Base-by-base conservation (phyloP, 2,329 filamentous ascomycete genomes). In the Erysiphe neolycopersici region DNA sequence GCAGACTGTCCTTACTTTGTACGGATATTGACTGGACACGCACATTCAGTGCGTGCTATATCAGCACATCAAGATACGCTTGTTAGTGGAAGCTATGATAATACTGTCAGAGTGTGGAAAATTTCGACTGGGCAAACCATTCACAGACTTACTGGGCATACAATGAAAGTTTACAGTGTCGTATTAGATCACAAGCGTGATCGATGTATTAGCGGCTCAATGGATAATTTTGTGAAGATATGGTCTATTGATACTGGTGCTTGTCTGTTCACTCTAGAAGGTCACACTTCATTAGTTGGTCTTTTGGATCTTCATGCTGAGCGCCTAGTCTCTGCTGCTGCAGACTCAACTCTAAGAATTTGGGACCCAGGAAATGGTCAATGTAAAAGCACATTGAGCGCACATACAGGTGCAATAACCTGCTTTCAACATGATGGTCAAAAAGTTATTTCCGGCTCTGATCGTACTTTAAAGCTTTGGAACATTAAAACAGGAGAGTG, bases 401-500 rank as follows among this genome's bases (percentile, higher is more conserved):
- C 89, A 0, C 89, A 98, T 55, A 95, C 87, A 0, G 89, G 87
- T 32, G 89, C 89, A 18, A 98, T 98, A 50, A 98, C 89, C 4
- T 98, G 89, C 60, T 98, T 98, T 61, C 89, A 98, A 60, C 89
- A 98, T 53, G 89, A 98, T 56, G 83, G 79, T 0, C 79, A 85
- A 51, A 98, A 98, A 58, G 85, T 98, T 31, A 93, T 98, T 45
- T 92, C 82, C 36, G 89, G 89, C 44, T 93, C 83, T 46, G 89
- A 98, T 59, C 76, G 87, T 54, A 94, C 83, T 3, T 66, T 98
- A 49, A 98, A 98, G 65, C 91, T 98, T 82, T 98, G 89, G 89
- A 83, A 98, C 55, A 79, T 94, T 42, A 73, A 76, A 53, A 92
- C 78, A 1, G 89, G 89, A 41, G 80, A 94, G 53, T 94, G 84